phyloP scores from a whole-genome alignment of 164 flowering plant genomes.

The Warburgia ugandensis region DNA sequence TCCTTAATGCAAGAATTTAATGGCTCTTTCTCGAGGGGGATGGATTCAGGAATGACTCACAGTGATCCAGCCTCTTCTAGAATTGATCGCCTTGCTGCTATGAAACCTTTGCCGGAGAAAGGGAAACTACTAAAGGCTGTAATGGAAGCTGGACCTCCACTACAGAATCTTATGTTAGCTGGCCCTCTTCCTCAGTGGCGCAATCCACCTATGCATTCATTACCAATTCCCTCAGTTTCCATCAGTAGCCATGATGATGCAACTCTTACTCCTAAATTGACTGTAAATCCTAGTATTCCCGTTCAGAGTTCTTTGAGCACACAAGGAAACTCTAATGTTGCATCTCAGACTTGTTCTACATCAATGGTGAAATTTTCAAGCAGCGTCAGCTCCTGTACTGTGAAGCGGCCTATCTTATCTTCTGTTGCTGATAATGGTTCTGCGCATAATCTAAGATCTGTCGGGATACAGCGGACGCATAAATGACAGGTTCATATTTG shows the following conservation, averaged over 20 bases:
- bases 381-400: background rate
- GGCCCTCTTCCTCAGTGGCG: constrained; percentile 77
- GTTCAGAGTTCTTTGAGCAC: background rate
- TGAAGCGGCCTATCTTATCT: constrained; percentile 3
- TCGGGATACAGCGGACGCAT: constrained; percentile 2
- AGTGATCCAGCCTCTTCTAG: constrained; percentile 24
- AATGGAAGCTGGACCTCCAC: constrained; percentile 67
- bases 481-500: too few relatives aligned
- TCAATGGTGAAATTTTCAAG: constrained; percentile 3
- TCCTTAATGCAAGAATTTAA: constrained; percentile 16
- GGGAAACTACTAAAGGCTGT: constrained; percentile 73
- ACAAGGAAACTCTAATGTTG: background rate
- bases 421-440: background rate
- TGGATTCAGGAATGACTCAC: constrained; percentile 3
- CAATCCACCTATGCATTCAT: constrained; percentile 54
- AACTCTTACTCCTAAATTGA: background rate
- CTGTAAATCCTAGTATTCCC: too few relatives aligned
- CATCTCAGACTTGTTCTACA: background rate
- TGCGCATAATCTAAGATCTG: background rate
- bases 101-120: constrained; percentile 51
- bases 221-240: constrained; percentile 37
- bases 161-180: constrained; percentile 64
- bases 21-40: background rate
- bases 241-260: background rate
- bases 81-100: constrained; percentile 33